phyloP scores from a whole-genome alignment of 768 basidiomycete genomes.

The Cantharellus anzutake region DNA sequence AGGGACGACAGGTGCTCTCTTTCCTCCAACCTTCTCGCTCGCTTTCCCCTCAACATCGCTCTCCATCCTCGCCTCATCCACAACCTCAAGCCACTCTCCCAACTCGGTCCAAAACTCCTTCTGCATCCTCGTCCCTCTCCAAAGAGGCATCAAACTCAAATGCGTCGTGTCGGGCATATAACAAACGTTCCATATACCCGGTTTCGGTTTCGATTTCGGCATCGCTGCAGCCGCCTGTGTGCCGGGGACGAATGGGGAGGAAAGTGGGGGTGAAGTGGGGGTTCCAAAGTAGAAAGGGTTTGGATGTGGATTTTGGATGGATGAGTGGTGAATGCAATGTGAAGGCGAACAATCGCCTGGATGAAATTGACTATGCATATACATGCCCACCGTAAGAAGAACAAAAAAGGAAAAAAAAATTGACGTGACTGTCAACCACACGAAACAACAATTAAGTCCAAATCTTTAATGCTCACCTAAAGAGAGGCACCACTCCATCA shows the following conservation, averaged over 20 bases:
- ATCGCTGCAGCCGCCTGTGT: not conserved
- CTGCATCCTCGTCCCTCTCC: slow-evolving; percentile 20
- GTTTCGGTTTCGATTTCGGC: slow-evolving; percentile 1
- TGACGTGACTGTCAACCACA: too few relatives aligned
- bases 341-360: not conserved
- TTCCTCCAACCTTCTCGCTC: too few relatives aligned
- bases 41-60: too few relatives aligned
- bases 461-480: not conserved
- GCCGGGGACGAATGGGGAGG: not conserved
- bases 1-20: too few relatives aligned
- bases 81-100: slow-evolving; percentile 20
- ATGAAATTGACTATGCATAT: not conserved
- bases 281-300: not conserved
- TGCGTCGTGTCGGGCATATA: slow-evolving; percentile 19
- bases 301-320: not conserved
- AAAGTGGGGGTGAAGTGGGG: not conserved
- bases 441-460: too few relatives aligned
- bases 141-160: slow-evolving; percentile 23
- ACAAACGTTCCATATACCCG: slow-evolving; percentile 28
- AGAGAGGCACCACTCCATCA: not conserved
- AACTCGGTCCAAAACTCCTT: slow-evolving; percentile 23
- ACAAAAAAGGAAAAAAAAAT: too few relatives aligned
- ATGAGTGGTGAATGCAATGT: not conserved
- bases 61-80: slow-evolving; percentile 12
- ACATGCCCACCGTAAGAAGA: not conserved